Base-by-base conservation (phyloP, 768 basidiomycete species). In the Tephrocybe sp. region DNA sequence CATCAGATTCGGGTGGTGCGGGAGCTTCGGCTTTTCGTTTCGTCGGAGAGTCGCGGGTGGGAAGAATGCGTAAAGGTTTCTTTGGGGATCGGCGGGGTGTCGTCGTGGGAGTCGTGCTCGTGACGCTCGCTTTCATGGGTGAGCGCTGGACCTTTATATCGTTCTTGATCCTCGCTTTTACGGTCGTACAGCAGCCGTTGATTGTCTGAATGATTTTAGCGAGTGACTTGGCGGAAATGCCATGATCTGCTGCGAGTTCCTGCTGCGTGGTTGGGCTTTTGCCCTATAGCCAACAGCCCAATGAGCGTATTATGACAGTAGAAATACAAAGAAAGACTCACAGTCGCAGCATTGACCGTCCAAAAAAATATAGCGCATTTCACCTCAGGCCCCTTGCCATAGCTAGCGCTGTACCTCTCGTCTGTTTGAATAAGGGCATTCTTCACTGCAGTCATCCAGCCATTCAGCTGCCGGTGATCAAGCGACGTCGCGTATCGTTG, bases 281-380 rank as follows among this genome's bases (percentile, higher is more conserved):
- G 33, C 47, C 45, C 54, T 66, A 32, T 14, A 4, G 11, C 15
- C 11, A 28, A 18, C 17, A 17, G 20, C 7, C 33, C 10, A 25
- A 17, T 33, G 32, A 45, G 17, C 7, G n/a, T 15, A n/a, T 32
- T 45, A 10, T 5, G 14, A 18, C 37, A 14, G 12, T n/a, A n/a
- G n/a, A n/a, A n/a, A n/a, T n/a, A 1, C 0, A 39, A 1, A 36
- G 34, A 48, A n/a, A 1, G 39, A 26, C 65, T 37, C 36, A 78
- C 78, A 60, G 72, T 70, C 26, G 71, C 61, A 32, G 69, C 40
- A 34, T 69, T 68, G 43, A 67, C 76, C 2, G 73, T 67, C 79
- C 79, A 81, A 46, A 68, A 73, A 58, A 78, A 81, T 3, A 79
- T 59, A 3, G 70, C 71, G 39, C 69, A 73, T 34, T 59, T 67